Conservation (phyloP, 495 filamentous ascomycete species). For the Gamarada debralockiae region DNA sequence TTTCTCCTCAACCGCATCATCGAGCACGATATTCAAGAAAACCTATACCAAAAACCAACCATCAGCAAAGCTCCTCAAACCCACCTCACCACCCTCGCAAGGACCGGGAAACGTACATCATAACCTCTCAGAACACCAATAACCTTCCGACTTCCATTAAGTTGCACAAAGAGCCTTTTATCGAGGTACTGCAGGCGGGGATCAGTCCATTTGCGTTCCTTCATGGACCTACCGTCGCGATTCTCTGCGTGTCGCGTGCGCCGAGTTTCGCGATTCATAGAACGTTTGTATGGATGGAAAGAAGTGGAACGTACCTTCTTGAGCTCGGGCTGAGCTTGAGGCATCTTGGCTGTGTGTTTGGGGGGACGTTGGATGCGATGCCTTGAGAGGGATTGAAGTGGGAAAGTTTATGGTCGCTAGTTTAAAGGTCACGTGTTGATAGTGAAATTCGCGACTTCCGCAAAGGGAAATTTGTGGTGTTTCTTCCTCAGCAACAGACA, state of each 20-base stretch:
- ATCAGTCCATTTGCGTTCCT: constrained; percentile 20
- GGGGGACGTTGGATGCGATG: neutral
- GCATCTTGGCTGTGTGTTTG: constrained; percentile 59
- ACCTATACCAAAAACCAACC: constrained; percentile 51
- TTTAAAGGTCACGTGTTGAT: constrained; percentile 21
- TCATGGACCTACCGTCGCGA: constrained; percentile 15
- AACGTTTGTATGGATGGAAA: constrained; percentile 2
- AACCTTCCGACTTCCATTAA: constrained; percentile 97
- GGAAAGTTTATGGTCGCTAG: constrained; percentile 7
- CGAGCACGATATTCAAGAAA: constrained; percentile 96
- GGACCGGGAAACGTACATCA: constrained; percentile 62
- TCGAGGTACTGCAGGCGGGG: constrained; percentile 78
- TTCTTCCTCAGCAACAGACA: neutral
- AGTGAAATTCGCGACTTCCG: neutral
- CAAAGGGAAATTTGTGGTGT: neutral
- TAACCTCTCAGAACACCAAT: constrained; percentile 92
- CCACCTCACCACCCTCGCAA: neutral
- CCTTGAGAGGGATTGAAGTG: constrained; percentile 1
- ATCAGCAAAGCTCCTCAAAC: constrained; percentile 11
- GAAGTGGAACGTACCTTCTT: constrained; percentile 72
- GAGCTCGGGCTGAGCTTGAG: constrained; percentile 96
- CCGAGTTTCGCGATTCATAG: neutral
- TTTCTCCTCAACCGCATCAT: constrained; percentile 97
- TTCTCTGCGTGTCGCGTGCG: constrained; percentile 5
- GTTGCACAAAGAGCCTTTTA: constrained; percentile 95